phyloP scores from a whole-genome alignment of 305 asterid species.

The Fraxinus sp. region DNA sequence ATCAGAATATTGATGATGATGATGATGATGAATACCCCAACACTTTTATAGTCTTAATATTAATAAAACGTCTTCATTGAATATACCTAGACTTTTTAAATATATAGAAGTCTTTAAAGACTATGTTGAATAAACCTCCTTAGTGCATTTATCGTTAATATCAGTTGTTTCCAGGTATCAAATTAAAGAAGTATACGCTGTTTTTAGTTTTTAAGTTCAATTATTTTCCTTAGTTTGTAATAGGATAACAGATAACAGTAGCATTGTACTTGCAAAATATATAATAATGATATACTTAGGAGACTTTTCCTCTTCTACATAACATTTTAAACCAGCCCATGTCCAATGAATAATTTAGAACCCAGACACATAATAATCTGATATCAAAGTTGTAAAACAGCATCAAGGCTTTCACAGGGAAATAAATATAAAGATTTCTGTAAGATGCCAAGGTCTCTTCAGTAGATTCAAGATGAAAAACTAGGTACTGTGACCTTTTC shows the following conservation, averaged over 20 bases:
- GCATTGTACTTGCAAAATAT: not conserved
- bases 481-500: not conserved
- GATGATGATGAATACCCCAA: not conserved
- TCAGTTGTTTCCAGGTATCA: not conserved
- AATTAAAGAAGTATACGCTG: not conserved
- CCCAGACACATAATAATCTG: not conserved
- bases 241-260: not conserved
- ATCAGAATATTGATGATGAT: not conserved
- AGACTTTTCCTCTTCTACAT: not conserved
- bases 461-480: not conserved
- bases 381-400: not conserved
- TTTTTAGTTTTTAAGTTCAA: not conserved
- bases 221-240: not conserved
- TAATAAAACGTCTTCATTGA: not conserved
- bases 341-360: not conserved
- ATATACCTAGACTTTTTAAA: not conserved
- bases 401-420: not conserved
- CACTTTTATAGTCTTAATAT: not conserved
- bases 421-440: not conserved
- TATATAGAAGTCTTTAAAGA: not conserved
- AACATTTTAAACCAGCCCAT: not conserved
- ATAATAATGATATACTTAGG: not conserved
- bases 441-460: not conserved
- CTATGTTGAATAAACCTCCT: not conserved
- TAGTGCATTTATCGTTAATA: not conserved